Base-by-base conservation (phyloP, 208 protist genomes). In the Acanthamoeba divionensis region DNA sequence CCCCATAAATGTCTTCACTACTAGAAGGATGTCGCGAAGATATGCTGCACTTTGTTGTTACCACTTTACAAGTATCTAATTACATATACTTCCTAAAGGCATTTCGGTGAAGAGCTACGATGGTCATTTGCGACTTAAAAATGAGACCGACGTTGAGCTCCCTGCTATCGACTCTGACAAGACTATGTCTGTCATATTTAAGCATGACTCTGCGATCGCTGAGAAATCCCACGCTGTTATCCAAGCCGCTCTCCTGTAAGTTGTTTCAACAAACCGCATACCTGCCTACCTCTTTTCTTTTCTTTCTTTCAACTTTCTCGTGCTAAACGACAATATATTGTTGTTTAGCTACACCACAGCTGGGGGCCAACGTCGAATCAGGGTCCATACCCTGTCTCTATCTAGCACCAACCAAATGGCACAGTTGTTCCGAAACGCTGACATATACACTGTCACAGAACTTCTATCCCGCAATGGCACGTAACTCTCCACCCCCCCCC, bases 361-460 rank as follows among this genome's bases (percentile, higher is more conserved):
- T 3, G 87, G 91, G 62, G 96, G 96, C 86, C 93, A 96, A 75
- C 89, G 96, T 7, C 91, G 96, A 67, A 97, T 97, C 38, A 95
- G 96, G 71, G 93, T 96, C 3, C 91, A 94, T 57, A 97, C 93
- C 6, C 41, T 90, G n/a, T 41, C 41, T 33, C 65, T 90, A 3
- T 47, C 62, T 29, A 18, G 18, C 18, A 21, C 62, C 7, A 38
- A 57, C 21, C 47, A 44, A 0, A 8, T 90, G 3, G 31, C 57
- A 24, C 0, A 31, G 50, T 24, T 90, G 21, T 31, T 90, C 8
- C 57, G 83, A 15, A 33, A 31, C 15, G 66, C 65, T 31, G 83
- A 90, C 15, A 38, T 90, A 5, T 73, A 90, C 83, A 63, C 83
- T 26, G 48, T 45, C 1, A 50, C 62, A 13, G 52, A 36, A 9